These are phyloP conservation scores for Limnomonas spitsbergensis DNA, from an alignment of 139 green algal genomes.

Conservation along the genomic window DNA sequence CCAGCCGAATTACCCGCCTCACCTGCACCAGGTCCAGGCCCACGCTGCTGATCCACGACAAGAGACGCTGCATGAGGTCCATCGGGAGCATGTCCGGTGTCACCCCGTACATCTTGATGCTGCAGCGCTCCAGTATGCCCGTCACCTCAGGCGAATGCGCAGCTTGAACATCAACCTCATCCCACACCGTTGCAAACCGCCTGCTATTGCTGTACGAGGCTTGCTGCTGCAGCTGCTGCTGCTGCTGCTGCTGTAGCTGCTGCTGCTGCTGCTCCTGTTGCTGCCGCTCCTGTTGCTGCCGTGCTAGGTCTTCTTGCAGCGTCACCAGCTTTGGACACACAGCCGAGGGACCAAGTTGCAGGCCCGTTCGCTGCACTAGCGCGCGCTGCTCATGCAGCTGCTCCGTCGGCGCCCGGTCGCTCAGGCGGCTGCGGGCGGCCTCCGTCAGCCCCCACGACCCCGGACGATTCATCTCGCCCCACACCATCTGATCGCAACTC, in stretches of 20 bases:
- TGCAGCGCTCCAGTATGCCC: background rate
- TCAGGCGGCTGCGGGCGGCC: background rate
- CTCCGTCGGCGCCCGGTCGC: background rate
- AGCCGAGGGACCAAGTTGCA: background rate
- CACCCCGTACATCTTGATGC: slow-evolving; percentile 6
- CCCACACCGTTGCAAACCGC: no score
- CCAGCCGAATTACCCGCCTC: no score
- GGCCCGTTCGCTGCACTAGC: background rate
- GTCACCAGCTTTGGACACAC: background rate
- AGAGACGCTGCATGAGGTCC: background rate
- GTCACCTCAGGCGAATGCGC: background rate
- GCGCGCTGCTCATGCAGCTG: background rate
- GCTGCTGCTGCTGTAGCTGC: background rate
- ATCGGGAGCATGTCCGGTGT: background rate
- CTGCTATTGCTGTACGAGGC: background rate
- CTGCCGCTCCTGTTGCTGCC: no score
- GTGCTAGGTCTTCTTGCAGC: no score
- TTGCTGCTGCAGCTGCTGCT: background rate
- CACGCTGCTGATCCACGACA: background rate
- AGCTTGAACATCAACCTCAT: background rate
- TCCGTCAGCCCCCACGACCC: background rate
- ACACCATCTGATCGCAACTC: background rate
- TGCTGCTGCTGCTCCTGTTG: background rate
- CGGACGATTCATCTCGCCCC: background rate
- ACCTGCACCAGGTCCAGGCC: background rate